A percentile compares a stretch with the other conserved stretches of the same genome.
These are phyloP conservation scores for Ramicandelaber brevisporus DNA, from an alignment of 192 early-diverging fungal genomes.

Conservation along the genomic window DNA sequence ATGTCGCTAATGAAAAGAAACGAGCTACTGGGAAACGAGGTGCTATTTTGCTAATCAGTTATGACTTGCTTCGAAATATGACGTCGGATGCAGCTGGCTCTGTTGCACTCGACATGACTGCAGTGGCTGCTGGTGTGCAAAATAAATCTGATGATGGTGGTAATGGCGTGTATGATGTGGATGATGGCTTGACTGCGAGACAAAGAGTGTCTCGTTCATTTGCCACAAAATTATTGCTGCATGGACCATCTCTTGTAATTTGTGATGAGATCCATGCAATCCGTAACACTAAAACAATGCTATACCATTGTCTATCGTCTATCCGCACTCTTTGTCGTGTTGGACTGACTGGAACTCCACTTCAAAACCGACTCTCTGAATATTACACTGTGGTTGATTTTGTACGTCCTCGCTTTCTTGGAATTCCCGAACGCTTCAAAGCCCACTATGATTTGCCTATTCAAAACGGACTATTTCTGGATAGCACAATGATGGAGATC, in stretches of 20 bases:
- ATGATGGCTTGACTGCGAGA: no score
- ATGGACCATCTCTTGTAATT: conserved; percentile 43
- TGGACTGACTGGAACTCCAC: conserved; percentile 56
- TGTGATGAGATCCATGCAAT: conserved; percentile 68
- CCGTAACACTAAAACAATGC: conserved; percentile 19
- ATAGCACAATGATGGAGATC: conserved; percentile 12
- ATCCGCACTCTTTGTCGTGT: conserved; percentile 31
- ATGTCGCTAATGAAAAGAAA: no score
- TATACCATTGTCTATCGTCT: conserved; percentile 4
- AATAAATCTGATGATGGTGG: no score
- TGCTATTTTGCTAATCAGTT: no score
- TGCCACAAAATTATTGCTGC: no score
- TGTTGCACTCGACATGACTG: no score
- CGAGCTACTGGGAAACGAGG: no score
- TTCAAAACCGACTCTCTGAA: conserved; percentile 63
- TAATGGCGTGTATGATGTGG: no score
- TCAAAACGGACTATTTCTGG: conserved; percentile 23
- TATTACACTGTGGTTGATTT: conserved; percentile 66
- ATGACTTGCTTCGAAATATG: no score
- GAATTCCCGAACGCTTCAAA: conserved; percentile 23
- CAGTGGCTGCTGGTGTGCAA: no score
- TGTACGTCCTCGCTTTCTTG: conserved; percentile 30
- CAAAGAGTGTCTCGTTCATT: no score
- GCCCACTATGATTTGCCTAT: conserved; percentile 30
- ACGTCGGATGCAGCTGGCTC: no score